Evolutionary conservation across 345 rosid species (phyloP), one percentile per base, ranked within the genome.

Genomic region (Melastoma malabathricum): DNA sequence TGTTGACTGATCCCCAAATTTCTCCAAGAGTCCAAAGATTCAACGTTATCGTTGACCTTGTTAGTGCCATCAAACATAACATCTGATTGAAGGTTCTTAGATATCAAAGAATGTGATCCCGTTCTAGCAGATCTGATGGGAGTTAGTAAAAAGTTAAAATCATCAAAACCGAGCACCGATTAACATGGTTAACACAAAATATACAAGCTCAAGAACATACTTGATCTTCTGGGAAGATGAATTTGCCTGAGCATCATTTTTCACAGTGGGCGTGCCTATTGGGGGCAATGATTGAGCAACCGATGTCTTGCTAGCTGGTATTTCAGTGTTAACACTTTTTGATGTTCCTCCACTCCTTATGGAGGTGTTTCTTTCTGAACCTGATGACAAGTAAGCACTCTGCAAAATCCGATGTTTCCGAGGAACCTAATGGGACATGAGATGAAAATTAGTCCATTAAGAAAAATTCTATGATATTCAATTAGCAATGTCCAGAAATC

Each of bases 11-110:
- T 70, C 29, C 52, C 68, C 29, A 80, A 73, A 67, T 71, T 81
- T 63, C 69, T 77, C 99, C 97, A 88, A 25, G 90, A 71, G 59
- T 75, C 76, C 72, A 85, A 47, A 43, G 86, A 71, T 60, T 79
- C 86, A 56, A 65, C 75, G 71, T 66, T 77, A 52, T 82, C 87
- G 27, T 76, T 46, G 61, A 73, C 73, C 65, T 79, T 80, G 48
- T 72, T 75, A 59, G 76, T 77, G 70, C 63, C 65, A 60, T 77
- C 79, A 60, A 77, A 82, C 57, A 70, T 68, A 55, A 72, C 55
- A 53, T 71, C 68, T 44, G 87, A 56, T 29, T 58, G 75, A 50
- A 66, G 65, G 56, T 44, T 79, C 63, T 75, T 68, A 48, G 41
- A 1, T 55, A 71, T 63, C 41, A 9, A 34, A 34, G 41, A 6